phyloP scores from a whole-genome alignment of 352 stramenopile genomes.

The Pythium grandisporangium region DNA sequence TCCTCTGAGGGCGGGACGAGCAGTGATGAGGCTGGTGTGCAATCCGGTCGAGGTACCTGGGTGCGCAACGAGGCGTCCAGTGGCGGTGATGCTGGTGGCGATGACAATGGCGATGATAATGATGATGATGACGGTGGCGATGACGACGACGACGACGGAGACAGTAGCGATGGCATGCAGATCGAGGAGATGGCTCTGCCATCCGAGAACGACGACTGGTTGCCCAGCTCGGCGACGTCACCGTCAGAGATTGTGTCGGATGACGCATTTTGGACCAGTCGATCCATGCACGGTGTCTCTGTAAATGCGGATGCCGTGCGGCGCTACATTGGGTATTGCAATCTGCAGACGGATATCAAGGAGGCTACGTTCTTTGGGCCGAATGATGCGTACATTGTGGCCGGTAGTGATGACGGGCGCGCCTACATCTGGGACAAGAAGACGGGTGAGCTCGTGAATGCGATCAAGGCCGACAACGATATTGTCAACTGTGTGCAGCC shows the following conservation, averaged over 20 bases:
- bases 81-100: slow-evolving; percentile 9
- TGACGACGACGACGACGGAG: slow-evolving; percentile 6
- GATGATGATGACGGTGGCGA: slow-evolving; percentile 1
- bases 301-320: slow-evolving; percentile 62
- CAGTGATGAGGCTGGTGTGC: too few relatives aligned
- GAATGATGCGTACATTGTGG: slow-evolving; percentile 82
- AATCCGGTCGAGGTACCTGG: too few relatives aligned
- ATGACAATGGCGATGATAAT: slow-evolving; percentile 7
- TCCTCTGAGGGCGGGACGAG: too few relatives aligned
- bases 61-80: too few relatives aligned
- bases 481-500: slow-evolving; percentile 88
- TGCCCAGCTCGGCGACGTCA: background rate
- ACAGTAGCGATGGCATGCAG: slow-evolving; percentile 5
- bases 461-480: slow-evolving; percentile 72
- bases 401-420: slow-evolving; percentile 79
- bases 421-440: slow-evolving; percentile 82
- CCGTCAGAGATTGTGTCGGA: slow-evolving; percentile 3
- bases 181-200: slow-evolving; percentile 5
- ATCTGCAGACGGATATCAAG: slow-evolving; percentile 88
- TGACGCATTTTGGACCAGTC: slow-evolving; percentile 43
- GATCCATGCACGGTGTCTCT: slow-evolving; percentile 14
- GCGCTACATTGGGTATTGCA: slow-evolving; percentile 83
- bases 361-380: slow-evolving; percentile 81
- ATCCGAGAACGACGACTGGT: background rate
- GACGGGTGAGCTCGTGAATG: slow-evolving; percentile 72